Conservation (phyloP, 208 protist genomes). For the Leishmania lainsoni region DNA sequence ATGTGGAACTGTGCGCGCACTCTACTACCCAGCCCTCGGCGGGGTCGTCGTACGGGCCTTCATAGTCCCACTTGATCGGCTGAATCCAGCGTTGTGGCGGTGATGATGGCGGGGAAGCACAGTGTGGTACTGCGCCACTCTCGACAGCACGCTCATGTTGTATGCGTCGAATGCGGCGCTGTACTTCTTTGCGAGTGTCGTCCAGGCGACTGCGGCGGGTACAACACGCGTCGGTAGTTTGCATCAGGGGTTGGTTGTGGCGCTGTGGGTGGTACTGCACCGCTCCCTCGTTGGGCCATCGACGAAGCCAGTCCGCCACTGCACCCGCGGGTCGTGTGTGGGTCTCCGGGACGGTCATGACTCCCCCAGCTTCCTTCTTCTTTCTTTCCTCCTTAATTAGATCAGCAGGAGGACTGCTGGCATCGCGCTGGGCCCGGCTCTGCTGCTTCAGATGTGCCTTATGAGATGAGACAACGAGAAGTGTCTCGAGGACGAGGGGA, state of each 20-base stretch:
- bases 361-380: neutral
- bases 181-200: neutral
- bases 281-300: neutral
- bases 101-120: no score
- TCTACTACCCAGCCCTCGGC: constrained; percentile 22
- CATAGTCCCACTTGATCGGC: constrained; percentile 11
- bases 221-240: neutral
- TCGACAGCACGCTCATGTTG: neutral
- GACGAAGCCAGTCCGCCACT: neutral
- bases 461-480: constrained; percentile 13
- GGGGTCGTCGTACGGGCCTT: constrained; percentile 27
- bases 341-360: no score
- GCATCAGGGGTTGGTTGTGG: neutral
- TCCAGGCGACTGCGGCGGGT: constrained; percentile 6
- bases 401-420: neutral
- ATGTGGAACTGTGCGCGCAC: constrained; percentile 41
- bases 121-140: neutral
- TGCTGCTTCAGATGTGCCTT: neutral
- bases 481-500: constrained; percentile 46
- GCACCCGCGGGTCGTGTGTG: neutral
- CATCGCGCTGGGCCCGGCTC: no score
- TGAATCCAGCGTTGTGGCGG: constrained; percentile 3
- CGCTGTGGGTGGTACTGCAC: constrained; percentile 20
- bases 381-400: neutral
- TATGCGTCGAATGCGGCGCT: neutral